phyloP scores from a whole-genome alignment of 208 protist species.

The Wallacemonas sp. region DNA sequence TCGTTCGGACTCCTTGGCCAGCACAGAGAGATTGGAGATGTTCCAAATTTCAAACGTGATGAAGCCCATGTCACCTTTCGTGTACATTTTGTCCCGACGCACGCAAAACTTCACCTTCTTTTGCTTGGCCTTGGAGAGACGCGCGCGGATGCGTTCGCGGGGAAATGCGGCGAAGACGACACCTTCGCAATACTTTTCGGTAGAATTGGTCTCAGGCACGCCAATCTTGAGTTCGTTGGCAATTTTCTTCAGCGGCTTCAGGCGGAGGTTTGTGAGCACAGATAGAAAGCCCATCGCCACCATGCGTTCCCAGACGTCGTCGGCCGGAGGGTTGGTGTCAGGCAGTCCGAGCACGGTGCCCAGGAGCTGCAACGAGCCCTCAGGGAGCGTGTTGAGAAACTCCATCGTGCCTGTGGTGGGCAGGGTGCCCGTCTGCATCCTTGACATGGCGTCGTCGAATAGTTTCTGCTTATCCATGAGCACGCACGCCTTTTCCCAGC shows the following conservation, averaged over 20 bases:
- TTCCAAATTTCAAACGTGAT: constrained; percentile 88
- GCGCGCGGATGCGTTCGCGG: constrained; percentile 74
- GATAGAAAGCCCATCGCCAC: constrained; percentile 89
- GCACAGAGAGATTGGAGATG: constrained; percentile 87
- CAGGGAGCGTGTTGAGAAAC: constrained; percentile 83
- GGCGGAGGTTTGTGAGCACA: constrained; percentile 86
- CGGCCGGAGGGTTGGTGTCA: constrained; percentile 72
- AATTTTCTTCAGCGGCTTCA: constrained; percentile 90
- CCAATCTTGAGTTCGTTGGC: constrained; percentile 67
- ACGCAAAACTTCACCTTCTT: constrained; percentile 86
- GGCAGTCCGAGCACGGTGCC: constrained; percentile 76
- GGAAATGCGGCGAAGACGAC: constrained; percentile 89
- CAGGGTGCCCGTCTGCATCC: constrained; percentile 74
- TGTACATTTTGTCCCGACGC: constrained; percentile 60
- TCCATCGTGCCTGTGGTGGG: constrained; percentile 81
- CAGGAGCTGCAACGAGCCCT: constrained; percentile 68
- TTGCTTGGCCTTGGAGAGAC: constrained; percentile 69
- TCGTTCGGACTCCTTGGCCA: constrained; percentile 83
- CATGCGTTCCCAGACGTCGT: constrained; percentile 91
- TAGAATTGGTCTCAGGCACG: constrained; percentile 82
- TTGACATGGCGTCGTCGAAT: constrained; percentile 83
- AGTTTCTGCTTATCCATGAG: constrained; percentile 92
- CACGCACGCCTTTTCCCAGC: constrained; percentile 85
- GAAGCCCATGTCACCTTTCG: constrained; percentile 90
- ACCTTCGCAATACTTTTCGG: constrained; percentile 88